Conservation (phyloP, 2,329 filamentous ascomycete species). For the Alternaria brassicae region DNA sequence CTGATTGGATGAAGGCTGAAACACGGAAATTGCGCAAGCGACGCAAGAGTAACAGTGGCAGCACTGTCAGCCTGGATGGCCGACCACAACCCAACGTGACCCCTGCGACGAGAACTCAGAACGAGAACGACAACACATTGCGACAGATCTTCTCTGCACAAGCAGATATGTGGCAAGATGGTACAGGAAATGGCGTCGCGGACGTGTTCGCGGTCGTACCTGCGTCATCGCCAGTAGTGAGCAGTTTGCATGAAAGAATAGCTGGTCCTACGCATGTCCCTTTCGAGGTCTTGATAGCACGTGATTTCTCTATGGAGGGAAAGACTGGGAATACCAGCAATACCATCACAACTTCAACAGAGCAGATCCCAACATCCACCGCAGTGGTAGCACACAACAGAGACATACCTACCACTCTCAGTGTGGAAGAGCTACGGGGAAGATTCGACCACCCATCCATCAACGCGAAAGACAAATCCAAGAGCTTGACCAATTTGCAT, state of each 20-base stretch:
- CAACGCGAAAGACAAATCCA: background rate
- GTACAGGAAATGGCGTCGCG: constrained; percentile 21
- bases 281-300: background rate
- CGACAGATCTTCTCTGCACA: constrained; percentile 19
- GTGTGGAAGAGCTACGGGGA: background rate
- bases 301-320: background rate
- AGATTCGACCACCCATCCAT: background rate
- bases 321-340: too few species aligned
- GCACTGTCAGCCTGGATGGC: background rate
- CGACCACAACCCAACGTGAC: background rate
- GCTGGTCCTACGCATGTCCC: background rate
- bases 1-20: constrained; percentile 24
- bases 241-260: background rate
- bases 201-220: constrained; percentile 19
- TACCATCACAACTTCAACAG: background rate
- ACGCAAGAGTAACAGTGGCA: background rate
- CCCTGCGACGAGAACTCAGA: background rate
- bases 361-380: background rate
- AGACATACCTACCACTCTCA: background rate
- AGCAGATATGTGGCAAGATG: constrained; percentile 32
- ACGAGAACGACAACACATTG: constrained; percentile 19
- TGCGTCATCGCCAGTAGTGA: background rate
- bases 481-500: background rate
- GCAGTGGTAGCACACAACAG: background rate
- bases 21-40: constrained; percentile 1